phyloP scores from a whole-genome alignment of 768 basidiomycete species.

The Hemileccinum impolitum region DNA sequence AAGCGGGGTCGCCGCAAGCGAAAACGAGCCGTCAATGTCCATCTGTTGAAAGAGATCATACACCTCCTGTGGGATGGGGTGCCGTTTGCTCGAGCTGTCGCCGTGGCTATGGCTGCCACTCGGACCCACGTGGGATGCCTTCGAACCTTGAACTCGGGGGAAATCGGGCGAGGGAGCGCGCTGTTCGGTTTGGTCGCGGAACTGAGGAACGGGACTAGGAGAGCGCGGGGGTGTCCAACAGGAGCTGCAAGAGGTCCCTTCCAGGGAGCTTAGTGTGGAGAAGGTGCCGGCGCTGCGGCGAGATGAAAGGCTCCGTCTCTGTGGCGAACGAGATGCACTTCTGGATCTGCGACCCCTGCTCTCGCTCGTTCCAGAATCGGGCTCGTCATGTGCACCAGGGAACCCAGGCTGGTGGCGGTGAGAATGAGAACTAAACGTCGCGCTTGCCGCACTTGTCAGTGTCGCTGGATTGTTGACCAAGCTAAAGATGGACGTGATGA shows the following conservation, averaged over 20 bases:
- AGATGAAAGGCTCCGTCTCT: conserved; percentile 15
- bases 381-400: conserved; percentile 20
- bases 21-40: conserved; percentile 49
- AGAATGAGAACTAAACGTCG: not conserved
- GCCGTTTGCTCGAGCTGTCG: not conserved
- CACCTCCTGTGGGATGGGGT: conserved; percentile 25
- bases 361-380: conserved; percentile 11
- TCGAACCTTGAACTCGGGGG: not conserved
- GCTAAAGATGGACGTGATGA: conserved; percentile 16
- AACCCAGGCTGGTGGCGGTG: conserved; percentile 2
- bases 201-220: conserved; percentile 21
- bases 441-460: not conserved
- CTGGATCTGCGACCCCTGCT: conserved; percentile 2
- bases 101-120: not conserved
- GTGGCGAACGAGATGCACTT: not conserved
- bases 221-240: conserved; percentile 30
- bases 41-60: conserved; percentile 39
- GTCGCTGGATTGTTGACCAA: conserved; percentile 3
- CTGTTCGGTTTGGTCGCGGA: conserved; percentile 23
- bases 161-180: conserved; percentile 35
- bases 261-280: conserved; percentile 50
- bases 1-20: conserved; percentile 15
- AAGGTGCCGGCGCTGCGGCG: conserved; percentile 34
- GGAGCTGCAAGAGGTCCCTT: conserved; percentile 34
- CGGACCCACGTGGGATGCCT: not conserved